Evolutionary conservation across 148 eudicot genomes (phyloP).

Genomic region (Chenopodium formosanum): DNA sequence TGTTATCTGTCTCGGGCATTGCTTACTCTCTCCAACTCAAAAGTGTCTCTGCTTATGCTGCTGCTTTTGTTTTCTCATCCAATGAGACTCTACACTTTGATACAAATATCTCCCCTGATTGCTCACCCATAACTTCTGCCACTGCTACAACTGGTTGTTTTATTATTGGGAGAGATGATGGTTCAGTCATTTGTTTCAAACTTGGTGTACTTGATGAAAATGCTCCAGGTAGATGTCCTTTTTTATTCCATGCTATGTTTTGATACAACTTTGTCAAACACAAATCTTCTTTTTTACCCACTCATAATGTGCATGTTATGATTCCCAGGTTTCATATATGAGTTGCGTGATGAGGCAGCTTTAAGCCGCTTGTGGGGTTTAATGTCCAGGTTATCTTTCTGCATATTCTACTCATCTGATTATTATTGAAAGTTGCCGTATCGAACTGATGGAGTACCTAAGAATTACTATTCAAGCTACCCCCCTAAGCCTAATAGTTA

Average conservation of each 20-base stretch:
- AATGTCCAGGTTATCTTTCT: slow-evolving; percentile 64
- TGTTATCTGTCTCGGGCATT: slow-evolving; percentile 66
- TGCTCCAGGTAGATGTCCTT: slow-evolving; percentile 53
- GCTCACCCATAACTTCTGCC: slow-evolving; percentile 59
- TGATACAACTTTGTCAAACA: neutral
- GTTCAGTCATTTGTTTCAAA: slow-evolving; percentile 67
- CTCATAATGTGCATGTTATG: slow-evolving; percentile 2
- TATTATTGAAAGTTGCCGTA: neutral
- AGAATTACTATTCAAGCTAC: neutral
- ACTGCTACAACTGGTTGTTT: slow-evolving; percentile 67
- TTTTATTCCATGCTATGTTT: neutral
- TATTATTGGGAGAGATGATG: slow-evolving; percentile 82
- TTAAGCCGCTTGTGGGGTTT: slow-evolving; percentile 90
- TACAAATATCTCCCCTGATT: slow-evolving; percentile 45
- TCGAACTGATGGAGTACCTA: neutral
- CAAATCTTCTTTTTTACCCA: neutral
- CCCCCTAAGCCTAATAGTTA: neutral
- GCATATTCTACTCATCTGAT: neutral
- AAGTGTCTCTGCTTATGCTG: slow-evolving; percentile 46
- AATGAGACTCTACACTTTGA: slow-evolving; percentile 56
- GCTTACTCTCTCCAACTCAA: slow-evolving; percentile 62
- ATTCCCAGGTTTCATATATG: slow-evolving; percentile 61
- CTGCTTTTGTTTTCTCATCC: slow-evolving; percentile 49
- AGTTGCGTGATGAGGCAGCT: slow-evolving; percentile 84
- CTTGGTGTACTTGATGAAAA: slow-evolving; percentile 65